Conservation (phyloP, 345 rosid genomes). For the Populus pruinosa region DNA sequence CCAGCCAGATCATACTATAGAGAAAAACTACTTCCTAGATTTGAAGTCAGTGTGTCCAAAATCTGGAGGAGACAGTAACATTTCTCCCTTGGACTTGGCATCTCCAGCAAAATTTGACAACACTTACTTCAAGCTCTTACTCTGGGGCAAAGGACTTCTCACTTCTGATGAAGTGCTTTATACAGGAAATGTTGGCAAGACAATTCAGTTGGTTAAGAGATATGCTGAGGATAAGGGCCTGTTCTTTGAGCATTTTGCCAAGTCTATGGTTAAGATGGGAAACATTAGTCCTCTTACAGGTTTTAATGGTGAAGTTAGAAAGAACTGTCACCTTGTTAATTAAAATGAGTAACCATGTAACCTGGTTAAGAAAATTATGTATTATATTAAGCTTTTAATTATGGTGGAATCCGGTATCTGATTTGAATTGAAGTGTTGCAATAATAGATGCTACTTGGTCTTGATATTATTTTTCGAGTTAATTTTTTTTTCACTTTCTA, state of each 20-base stretch:
- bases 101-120: slow-evolving; percentile 30
- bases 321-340: slow-evolving; percentile 23
- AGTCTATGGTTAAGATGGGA: slow-evolving; percentile 30
- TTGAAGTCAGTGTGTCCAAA: slow-evolving; percentile 28
- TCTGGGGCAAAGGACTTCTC: slow-evolving; percentile 25
- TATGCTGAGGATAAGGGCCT: slow-evolving; percentile 18
- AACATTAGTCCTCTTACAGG: slow-evolving; percentile 26
- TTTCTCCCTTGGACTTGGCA: slow-evolving; percentile 19
- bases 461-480: too few relatives aligned
- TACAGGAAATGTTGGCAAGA: slow-evolving; percentile 8
- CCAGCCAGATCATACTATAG: slow-evolving; percentile 21
- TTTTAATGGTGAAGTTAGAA: slow-evolving; percentile 23
- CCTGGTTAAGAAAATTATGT: neutral
- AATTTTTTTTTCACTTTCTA: neutral
- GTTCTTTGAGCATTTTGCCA: slow-evolving; percentile 30
- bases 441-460: neutral
- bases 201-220: slow-evolving; percentile 13
- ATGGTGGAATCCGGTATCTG: neutral
- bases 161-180: slow-evolving; percentile 26
- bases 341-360: neutral
- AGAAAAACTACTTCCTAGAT: slow-evolving; percentile 20
- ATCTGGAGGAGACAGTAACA: slow-evolving; percentile 28
- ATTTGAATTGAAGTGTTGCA: neutral
- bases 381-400: neutral
- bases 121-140: slow-evolving; percentile 27